A percentile compares a stretch with the other conserved stretches of the same genome.
These are phyloP conservation scores for Ephemerocybe angulata DNA, from an alignment of 768 basidiomycete genomes.

Conservation along the genomic window DNA sequence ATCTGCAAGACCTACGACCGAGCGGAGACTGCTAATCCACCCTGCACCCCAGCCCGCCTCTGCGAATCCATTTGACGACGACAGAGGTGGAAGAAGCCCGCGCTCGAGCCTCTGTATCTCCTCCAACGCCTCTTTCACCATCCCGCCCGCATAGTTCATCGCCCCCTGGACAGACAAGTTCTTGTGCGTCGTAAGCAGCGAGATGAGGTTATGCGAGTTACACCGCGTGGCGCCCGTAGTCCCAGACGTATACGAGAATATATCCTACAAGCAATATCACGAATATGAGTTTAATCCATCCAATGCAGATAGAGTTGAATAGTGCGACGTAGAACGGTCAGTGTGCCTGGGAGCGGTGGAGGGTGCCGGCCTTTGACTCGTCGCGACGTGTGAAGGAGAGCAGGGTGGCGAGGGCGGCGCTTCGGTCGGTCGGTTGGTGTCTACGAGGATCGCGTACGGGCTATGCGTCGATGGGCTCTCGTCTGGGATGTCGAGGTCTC, in stretches of 20 bases:
- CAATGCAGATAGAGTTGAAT: no score
- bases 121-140: constrained; percentile 6
- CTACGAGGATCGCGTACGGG: no score
- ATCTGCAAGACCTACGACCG: not conserved
- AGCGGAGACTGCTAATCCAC: not conserved
- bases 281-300: no score
- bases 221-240: not conserved
- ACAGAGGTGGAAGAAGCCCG: not conserved
- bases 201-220: constrained; percentile 5
- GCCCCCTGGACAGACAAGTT: constrained; percentile 8
- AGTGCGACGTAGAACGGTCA: no score
- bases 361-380: no score
- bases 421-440: no score
- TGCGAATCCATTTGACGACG: not conserved
- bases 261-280: constrained; percentile 5
- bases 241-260: constrained; percentile 1
- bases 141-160: constrained; percentile 9
- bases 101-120: constrained; percentile 3
- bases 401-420: no score
- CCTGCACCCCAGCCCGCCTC: no score
- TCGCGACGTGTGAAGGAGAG: no score
- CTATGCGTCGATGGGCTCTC: no score
- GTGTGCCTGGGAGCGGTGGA: no score
- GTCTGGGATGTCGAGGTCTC: no score
- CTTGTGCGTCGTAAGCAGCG: constrained; percentile 4